These are phyloP conservation scores for Oryza glumipatula DNA, from an alignment of 176 grass and related monocot genomes.

Conservation along the genomic window DNA sequence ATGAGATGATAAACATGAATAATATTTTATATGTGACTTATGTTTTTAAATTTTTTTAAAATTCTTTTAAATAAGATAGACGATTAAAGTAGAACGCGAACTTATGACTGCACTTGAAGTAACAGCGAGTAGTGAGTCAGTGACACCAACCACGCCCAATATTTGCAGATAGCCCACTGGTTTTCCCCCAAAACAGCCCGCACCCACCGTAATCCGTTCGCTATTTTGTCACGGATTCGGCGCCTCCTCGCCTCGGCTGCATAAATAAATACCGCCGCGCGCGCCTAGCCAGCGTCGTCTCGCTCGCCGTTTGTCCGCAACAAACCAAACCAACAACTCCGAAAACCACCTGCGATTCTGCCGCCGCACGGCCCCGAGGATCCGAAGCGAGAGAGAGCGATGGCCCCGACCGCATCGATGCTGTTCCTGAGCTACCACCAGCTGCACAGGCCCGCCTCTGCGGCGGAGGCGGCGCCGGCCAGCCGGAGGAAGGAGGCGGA, in stretches of 20 bases:
- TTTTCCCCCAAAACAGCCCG: slow-evolving; percentile 33
- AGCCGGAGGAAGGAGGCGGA: neutral
- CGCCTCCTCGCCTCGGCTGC: too few species aligned
- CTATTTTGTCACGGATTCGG: neutral
- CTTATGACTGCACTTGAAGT: too few species aligned
- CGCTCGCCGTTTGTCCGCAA: neutral
- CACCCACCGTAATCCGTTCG: neutral
- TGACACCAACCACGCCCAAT: neutral
- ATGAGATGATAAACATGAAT: too few species aligned
- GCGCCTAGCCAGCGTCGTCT: neutral
- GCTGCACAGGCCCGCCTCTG: slow-evolving; percentile 33
- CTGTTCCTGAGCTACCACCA: slow-evolving; percentile 87
- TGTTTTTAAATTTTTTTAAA: too few species aligned
- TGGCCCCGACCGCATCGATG: slow-evolving; percentile 83
- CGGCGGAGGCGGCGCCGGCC: neutral
- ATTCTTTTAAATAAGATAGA: too few species aligned
- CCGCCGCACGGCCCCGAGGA: neutral
- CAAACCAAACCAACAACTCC: neutral
- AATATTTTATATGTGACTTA: too few species aligned
- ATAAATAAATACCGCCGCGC: slow-evolving; percentile 25
- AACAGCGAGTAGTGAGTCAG: neutral
- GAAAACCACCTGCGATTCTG: neutral
- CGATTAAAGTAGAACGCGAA: too few species aligned
- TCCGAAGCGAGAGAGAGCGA: slow-evolving; percentile 8
- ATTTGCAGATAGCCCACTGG: slow-evolving; percentile 44